Evolutionary conservation across 1,284 basidiomycete species (phyloP).

Genomic region (Ganoderma meredithae): DNA sequence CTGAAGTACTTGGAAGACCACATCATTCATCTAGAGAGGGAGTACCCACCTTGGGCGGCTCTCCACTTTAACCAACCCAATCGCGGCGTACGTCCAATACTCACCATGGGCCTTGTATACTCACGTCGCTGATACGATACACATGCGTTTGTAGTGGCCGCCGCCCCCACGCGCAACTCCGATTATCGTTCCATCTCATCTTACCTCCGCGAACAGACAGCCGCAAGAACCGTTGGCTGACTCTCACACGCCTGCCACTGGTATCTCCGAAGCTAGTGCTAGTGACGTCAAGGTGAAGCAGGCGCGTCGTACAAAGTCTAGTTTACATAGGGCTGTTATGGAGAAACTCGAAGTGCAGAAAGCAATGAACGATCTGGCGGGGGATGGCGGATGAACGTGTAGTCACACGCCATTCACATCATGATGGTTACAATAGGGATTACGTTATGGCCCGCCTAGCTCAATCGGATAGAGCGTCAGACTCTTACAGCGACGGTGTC

Average conservation of each 20-base stretch:
- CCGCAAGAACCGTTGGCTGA: background rate
- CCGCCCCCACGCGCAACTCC: conserved; percentile 77
- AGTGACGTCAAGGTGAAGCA: conserved; percentile 41
- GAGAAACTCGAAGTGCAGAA: conserved; percentile 77
- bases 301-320: conserved; percentile 59
- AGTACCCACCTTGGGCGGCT: conserved; percentile 85
- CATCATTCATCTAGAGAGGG: conserved; percentile 73
- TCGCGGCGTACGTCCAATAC: conserved; percentile 64
- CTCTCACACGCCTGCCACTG: background rate
- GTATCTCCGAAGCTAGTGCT: conserved; percentile 17
- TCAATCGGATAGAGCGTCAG: conserved; percentile 91
- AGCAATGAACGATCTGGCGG: conserved; percentile 66
- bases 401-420: background rate
- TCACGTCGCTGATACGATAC: background rate
- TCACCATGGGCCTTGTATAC: background rate
- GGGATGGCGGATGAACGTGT: conserved; percentile 18
- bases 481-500: conserved; percentile 48
- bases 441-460: conserved; percentile 68
- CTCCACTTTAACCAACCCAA: conserved; percentile 83
- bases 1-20: conserved; percentile 78
- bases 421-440: background rate
- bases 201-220: conserved; percentile 47
- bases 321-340: conserved; percentile 76
- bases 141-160: conserved; percentile 63
- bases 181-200: conserved; percentile 73